Percentiles rank a stretch among this genome's conserved stretches.
These are phyloP conservation scores for Pseudognaphalium luteoalbum DNA, from an alignment of 129 eudicot genomes.

Conservation along the genomic window DNA sequence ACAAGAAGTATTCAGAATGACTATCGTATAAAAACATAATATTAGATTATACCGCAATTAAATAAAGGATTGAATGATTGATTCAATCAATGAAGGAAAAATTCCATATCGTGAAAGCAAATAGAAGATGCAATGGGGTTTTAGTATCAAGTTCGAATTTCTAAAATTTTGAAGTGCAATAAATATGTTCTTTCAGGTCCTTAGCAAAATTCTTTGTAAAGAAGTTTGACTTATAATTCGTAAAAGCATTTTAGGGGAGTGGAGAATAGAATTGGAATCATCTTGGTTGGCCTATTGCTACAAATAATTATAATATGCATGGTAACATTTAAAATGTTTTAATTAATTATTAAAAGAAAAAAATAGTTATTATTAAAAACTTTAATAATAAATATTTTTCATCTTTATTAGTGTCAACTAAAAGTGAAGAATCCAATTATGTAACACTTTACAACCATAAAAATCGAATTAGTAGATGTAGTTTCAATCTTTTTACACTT, in stretches of 20 bases:
- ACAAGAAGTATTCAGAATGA: background rate
- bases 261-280: conserved; percentile 42
- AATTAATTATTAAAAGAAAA: background rate
- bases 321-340: conserved; percentile 14
- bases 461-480: conserved; percentile 32
- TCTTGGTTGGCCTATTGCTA: conserved; percentile 36
- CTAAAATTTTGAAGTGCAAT: conserved; percentile 1
- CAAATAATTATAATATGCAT: conserved; percentile 22
- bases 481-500: conserved; percentile 33
- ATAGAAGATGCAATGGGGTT: conserved; percentile 45
- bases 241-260: conserved; percentile 28
- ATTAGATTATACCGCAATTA: background rate
- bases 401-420: conserved; percentile 33
- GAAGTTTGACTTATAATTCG: conserved; percentile 35
- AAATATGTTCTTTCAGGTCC: conserved; percentile 15
- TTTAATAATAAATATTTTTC: conserved; percentile 1
- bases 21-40: background rate
- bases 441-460: conserved; percentile 43
- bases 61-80: conserved; percentile 19
- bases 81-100: conserved; percentile 17
- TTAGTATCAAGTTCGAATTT: conserved; percentile 38
- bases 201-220: conserved; percentile 26
- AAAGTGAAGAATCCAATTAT: conserved; percentile 40
- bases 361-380: background rate
- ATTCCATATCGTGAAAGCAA: conserved; percentile 28